These are phyloP conservation scores for Angophora floribunda DNA, from an alignment of 345 rosid genomes.

Conservation along the genomic window DNA sequence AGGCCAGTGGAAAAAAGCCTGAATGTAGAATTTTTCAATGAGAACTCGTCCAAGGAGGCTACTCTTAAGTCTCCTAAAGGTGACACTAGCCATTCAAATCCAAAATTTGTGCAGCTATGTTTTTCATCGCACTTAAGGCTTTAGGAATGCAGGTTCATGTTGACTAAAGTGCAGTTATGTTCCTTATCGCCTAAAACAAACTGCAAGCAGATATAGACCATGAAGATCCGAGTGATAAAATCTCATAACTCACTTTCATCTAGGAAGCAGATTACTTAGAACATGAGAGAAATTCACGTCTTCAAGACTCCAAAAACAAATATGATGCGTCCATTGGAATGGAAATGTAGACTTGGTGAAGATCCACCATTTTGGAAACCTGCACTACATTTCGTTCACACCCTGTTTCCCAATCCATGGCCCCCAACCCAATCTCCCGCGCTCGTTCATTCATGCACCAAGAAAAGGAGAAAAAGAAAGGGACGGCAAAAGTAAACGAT, in stretches of 20 bases:
- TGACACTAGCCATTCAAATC: background rate
- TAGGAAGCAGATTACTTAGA: background rate
- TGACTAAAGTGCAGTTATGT: background rate
- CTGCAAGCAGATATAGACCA: background rate
- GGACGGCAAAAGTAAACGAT: background rate
- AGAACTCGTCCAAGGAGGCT: background rate
- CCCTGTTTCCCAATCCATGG: background rate
- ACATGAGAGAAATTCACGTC: background rate
- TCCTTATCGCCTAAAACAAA: background rate
- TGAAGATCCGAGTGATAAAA: background rate
- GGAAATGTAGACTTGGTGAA: background rate
- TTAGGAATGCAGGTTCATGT: background rate
- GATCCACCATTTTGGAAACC: background rate
- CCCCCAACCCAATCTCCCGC: background rate
- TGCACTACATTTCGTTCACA: background rate
- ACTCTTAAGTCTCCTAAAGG: background rate
- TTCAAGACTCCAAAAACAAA: background rate
- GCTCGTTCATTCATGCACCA: background rate
- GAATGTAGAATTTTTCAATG: background rate
- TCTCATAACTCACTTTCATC: background rate
- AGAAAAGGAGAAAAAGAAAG: background rate
- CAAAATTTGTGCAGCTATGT: background rate
- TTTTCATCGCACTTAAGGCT: background rate
- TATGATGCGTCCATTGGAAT: background rate
- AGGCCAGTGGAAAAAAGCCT: background rate